Conservation (phyloP, 768 basidiomycete species). For the Leccinum sublutescens region DNA sequence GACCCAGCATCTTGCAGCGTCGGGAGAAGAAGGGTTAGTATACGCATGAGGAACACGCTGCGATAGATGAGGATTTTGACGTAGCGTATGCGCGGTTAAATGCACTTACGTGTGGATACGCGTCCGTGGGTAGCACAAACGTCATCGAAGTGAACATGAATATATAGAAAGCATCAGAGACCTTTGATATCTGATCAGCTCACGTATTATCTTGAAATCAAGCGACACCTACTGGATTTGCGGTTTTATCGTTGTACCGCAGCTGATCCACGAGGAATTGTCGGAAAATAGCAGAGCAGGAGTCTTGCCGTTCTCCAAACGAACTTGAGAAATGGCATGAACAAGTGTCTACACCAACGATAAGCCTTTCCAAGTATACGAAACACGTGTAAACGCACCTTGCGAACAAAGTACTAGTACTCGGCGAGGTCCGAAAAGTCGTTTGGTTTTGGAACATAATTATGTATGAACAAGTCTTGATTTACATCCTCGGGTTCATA, state of each 20-base stretch:
- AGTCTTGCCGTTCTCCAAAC: slow-evolving; percentile 84
- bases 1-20: slow-evolving; percentile 97
- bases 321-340: slow-evolving; percentile 79
- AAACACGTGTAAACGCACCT: slow-evolving; percentile 46
- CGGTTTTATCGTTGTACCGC: slow-evolving; percentile 94
- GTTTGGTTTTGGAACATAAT: slow-evolving; percentile 92
- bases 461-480: slow-evolving; percentile 82
- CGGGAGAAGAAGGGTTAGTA: slow-evolving; percentile 82
- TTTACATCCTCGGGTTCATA: slow-evolving; percentile 82
- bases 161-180: slow-evolving; percentile 88
- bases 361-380: slow-evolving; percentile 5
- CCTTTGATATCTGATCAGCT: slow-evolving; percentile 44
- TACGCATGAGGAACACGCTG: slow-evolving; percentile 94
- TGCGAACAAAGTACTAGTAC: slow-evolving; percentile 83
- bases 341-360: slow-evolving; percentile 57
- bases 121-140: slow-evolving; percentile 77
- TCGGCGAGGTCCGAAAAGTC: slow-evolving; percentile 85
- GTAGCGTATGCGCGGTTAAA: slow-evolving; percentile 3
- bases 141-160: slow-evolving; percentile 22
- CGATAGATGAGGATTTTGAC: slow-evolving; percentile 16
- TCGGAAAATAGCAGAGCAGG: slow-evolving; percentile 68
- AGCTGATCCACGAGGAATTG: slow-evolving; percentile 89
- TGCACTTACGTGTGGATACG: slow-evolving; percentile 77
- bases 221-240: slow-evolving; percentile 65
- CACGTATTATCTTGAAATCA: neutral